These are phyloP conservation scores for Syzygium aqueum DNA, from an alignment of 345 rosid species.

Conservation along the genomic window DNA sequence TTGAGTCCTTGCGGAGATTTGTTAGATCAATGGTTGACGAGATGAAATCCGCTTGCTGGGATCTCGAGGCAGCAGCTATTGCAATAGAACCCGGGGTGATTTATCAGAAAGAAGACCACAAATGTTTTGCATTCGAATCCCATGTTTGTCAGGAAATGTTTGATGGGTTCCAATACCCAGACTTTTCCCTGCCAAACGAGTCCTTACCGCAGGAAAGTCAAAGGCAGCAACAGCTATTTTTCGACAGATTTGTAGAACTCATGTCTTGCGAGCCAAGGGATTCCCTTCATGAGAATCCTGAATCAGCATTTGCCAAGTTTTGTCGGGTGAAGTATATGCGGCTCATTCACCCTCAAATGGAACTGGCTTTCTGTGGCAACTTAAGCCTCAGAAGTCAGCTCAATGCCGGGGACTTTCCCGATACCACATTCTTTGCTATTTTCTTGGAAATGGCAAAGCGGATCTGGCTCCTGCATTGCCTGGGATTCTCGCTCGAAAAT, in stretches of 20 bases:
- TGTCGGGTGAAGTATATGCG: constrained; percentile 15
- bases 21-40: constrained; percentile 16
- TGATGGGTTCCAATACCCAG: constrained; percentile 15
- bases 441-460: constrained; percentile 29
- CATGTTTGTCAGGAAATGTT: constrained; percentile 23
- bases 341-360: constrained; percentile 30
- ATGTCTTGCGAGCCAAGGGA: constrained; percentile 14
- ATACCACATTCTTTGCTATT: constrained; percentile 6
- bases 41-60: constrained; percentile 29
- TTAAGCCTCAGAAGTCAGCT: constrained; percentile 5
- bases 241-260: constrained; percentile 13
- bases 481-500: constrained; percentile 18
- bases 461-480: constrained; percentile 30
- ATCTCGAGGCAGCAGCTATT: constrained; percentile 19
- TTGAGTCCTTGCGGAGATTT: constrained; percentile 19
- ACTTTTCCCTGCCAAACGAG: constrained; percentile 1
- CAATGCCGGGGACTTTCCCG: constrained; percentile 13
- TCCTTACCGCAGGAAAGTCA: neutral
- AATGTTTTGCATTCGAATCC: constrained; percentile 23
- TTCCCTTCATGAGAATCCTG: constrained; percentile 12
- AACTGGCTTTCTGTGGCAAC: constrained; percentile 22
- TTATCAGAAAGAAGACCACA: constrained; percentile 19
- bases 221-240: neutral
- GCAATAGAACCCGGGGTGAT: constrained; percentile 12
- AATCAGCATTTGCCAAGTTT: constrained; percentile 23